Evolutionary conservation across 139 green algal genomes (phyloP), one percentile per base, ranked within the genome.

Genomic region (Chlorella sp.): DNA sequence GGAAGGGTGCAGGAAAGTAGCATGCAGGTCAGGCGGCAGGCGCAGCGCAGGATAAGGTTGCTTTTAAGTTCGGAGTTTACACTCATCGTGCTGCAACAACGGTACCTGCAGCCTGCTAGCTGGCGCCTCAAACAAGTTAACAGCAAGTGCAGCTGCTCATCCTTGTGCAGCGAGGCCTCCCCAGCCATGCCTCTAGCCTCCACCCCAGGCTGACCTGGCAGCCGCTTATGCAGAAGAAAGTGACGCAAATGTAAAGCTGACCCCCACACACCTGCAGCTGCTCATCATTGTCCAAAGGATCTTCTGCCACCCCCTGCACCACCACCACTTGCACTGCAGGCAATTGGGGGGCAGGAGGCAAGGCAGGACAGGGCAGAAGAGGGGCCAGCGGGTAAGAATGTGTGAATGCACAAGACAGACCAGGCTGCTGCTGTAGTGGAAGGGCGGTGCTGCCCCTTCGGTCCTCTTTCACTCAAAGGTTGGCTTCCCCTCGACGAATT

Each of bases 251-350:
- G n/a, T n/a, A 80, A 2, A 36, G n/a, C 73, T 32, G 24, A 73
- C 24, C 22, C 11, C 68, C 18, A 4, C 71, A 16, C 14, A 57
- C 68, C 89, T 94, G 90, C 60, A 99, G 93, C 89, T 97, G 92
- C 90, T 99, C 97, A 91, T 99, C 96, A 81, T 96, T 97, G 91
- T 99, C 98, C 79, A 99, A 88, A 34, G 97, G 97, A 91, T 99
- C 97, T 69, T 99, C 97, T 36, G 92, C 79, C 16, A 88, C 60
- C 32, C 85, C 82, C 87, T 95, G 93, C 75, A 95, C 86, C 64
- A 98, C 95, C 57, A 95, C 88, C 24, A 91, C 85, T 73, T 90
- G 86, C 30, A 99, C 97, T 98, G 96, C 57, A 99, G 90, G 71
- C 97, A 94, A 86, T 87, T 93, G 4, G 53, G 60, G 24, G 1